Evolutionary conservation across 108 stramenopile genomes (phyloP), one percentile per base, ranked within the genome.

Genomic region (Nitzschia sp.): DNA sequence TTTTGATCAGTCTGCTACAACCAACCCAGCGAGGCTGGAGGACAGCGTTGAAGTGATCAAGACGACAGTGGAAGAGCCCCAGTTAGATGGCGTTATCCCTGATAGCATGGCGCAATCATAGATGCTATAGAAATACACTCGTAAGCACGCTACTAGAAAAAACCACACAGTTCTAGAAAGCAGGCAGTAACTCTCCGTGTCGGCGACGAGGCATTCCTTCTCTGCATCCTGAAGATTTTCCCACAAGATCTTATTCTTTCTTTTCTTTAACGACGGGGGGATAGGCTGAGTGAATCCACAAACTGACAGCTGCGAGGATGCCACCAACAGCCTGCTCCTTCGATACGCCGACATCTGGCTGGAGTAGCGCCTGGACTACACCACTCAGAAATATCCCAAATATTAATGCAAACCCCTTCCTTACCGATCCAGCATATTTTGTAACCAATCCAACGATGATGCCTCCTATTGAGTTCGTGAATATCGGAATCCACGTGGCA

Each of bases 401-500:
- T 33, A 96, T 91, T 1, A 96, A 72, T 23, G 90, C 93, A 80
- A 96, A 96, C 21, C 96, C 96, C 59, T 96, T 96, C 21, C 85
- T 73, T 18, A 94, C 93, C 1, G 86, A 85, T n/a, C 96, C 96
- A 2, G 93, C 94, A 68, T 95, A 82, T 68, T 97, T 95, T 18
- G 93, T 95, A 18, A 98, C 97, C 59, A 96, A 74, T 28, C 98
- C 98, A 1, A 98, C 98, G 0, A 97, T 32, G 23, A 98, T 87
- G 1, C 98, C 98, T 19, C 98, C 98, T 5, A 83, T 68, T 17
- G 95, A 77, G 64, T 97, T 90, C 23, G 84, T 93, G 11, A 95
- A 34, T 54, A 97, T 95, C 9, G 97, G 96, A 30, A 98, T 51
- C 46, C 86, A 58, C 15, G 95, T 96, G 15, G 28, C 35, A 3